These are phyloP conservation scores for Suillus sp. DNA, from an alignment of 768 basidiomycete species.

Conservation along the genomic window DNA sequence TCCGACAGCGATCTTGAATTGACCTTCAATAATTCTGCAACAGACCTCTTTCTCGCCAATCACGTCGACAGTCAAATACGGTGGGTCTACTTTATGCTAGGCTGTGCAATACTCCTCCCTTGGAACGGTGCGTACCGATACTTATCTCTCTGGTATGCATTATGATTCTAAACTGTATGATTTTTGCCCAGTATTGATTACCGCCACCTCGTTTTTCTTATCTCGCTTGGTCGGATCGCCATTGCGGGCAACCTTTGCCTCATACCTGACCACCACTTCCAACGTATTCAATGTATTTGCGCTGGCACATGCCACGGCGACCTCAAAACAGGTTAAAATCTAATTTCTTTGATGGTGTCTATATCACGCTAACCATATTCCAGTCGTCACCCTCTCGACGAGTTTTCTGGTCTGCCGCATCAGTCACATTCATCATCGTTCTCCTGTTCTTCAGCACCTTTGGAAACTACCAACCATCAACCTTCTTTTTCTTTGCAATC, in stretches of 20 bases:
- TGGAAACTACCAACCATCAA: slow-evolving; percentile 48
- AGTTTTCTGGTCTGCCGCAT: slow-evolving; percentile 41
- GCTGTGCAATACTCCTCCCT: slow-evolving; percentile 79
- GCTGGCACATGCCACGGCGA: slow-evolving; percentile 73
- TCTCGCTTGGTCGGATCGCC: slow-evolving; percentile 67
- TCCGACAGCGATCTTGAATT: slow-evolving; percentile 9
- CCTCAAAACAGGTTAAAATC: slow-evolving; percentile 61
- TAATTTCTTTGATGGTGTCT: slow-evolving; percentile 1
- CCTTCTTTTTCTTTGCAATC: slow-evolving; percentile 69
- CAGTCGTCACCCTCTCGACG: slow-evolving; percentile 67
- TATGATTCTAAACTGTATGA: slow-evolving; percentile 9
- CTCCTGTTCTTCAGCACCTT: slow-evolving; percentile 72
- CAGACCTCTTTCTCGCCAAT: slow-evolving; percentile 21
- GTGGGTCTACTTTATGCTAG: slow-evolving; percentile 75
- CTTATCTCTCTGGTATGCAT: background rate
- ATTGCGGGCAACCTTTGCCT: slow-evolving; percentile 60
- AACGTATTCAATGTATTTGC: slow-evolving; percentile 68
- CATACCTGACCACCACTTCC: slow-evolving; percentile 64
- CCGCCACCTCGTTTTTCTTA: slow-evolving; percentile 80
- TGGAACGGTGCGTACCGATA: slow-evolving; percentile 78
- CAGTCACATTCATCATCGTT: slow-evolving; percentile 35
- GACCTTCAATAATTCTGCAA: slow-evolving; percentile 25
- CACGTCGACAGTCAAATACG: slow-evolving; percentile 45
- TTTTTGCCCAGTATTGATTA: slow-evolving; percentile 70
- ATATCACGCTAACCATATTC: slow-evolving; percentile 11